Percentiles rank a stretch among this genome's conserved stretches.
phyloP scores from a whole-genome alignment of 2,329 filamentous ascomycete species.

The Stagonosporopsis tanaceti region DNA sequence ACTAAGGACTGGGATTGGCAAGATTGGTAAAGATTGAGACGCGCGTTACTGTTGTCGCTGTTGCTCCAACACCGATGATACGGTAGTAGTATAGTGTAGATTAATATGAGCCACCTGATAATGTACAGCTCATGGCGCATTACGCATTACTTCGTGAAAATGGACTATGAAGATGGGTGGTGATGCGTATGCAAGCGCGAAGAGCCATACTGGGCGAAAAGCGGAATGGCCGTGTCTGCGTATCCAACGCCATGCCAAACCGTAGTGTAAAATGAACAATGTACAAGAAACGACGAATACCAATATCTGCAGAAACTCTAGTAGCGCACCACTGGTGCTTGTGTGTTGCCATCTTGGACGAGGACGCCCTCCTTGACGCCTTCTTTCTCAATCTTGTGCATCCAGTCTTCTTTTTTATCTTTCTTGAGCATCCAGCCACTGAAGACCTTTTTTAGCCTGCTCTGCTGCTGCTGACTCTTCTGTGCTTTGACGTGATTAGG shows the following conservation, averaged over 20 bases:
- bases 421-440: conserved; percentile 48
- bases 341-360: conserved; percentile 39
- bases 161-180: background rate
- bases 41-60: background rate
- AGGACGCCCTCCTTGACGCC: conserved; percentile 52
- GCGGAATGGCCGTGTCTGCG: conserved; percentile 12
- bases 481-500: conserved; percentile 29
- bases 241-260: conserved; percentile 16
- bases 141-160: conserved; percentile 27
- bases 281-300: conserved; percentile 1
- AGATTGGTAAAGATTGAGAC: background rate
- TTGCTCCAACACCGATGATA: background rate
- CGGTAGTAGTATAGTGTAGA: background rate
- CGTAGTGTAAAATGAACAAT: background rate
- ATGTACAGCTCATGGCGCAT: conserved; percentile 23
- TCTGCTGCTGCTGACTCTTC: conserved; percentile 44
- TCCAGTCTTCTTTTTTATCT: conserved; percentile 52
- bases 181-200: conserved; percentile 4
- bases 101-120: background rate
- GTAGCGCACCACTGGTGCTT: conserved; percentile 46
- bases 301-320: conserved; percentile 20
- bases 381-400: conserved; percentile 52
- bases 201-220: background rate
- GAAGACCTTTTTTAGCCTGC: conserved; percentile 46
- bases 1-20: conserved; percentile 5